phyloP scores from a whole-genome alignment of 352 stramenopile genomes.

The Pythium insidiosum region DNA sequence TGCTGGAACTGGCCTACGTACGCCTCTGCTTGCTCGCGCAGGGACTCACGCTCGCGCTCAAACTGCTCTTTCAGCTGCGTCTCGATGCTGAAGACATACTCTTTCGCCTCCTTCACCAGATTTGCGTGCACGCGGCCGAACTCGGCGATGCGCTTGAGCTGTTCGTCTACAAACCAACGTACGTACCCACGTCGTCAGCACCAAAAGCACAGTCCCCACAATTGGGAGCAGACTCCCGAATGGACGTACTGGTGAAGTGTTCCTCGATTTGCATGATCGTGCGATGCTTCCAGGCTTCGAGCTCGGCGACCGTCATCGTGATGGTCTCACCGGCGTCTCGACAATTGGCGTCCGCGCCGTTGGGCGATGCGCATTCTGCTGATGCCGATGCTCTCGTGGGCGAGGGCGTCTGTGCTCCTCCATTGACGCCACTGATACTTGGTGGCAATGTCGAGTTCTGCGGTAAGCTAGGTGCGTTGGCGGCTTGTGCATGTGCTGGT shows the following conservation, averaged over 20 bases:
- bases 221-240: no score
- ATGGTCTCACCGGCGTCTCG: slow-evolving; percentile 31
- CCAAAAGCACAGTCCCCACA: no score
- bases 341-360: no score
- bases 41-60: slow-evolving; percentile 26
- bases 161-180: slow-evolving; percentile 40
- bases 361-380: no score
- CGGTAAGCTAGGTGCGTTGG: no score
- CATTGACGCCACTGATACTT: no score
- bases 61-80: slow-evolving; percentile 40
- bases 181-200: no score
- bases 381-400: no score
- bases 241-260: slow-evolving; percentile 49
- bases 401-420: no score
- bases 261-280: slow-evolving; percentile 55
- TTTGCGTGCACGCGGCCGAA: slow-evolving; percentile 65
- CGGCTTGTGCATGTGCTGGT: no score
- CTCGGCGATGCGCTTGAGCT: slow-evolving; percentile 71
- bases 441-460: no score
- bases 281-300: slow-evolving; percentile 54
- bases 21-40: slow-evolving; percentile 41
- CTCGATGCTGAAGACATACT: slow-evolving; percentile 56
- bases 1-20: slow-evolving; percentile 35
- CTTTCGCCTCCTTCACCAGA: slow-evolving; percentile 53
- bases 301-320: slow-evolving; percentile 28